phyloP scores from a whole-genome alignment of 768 basidiomycete species.

The Phlebiopsis gigantea region DNA sequence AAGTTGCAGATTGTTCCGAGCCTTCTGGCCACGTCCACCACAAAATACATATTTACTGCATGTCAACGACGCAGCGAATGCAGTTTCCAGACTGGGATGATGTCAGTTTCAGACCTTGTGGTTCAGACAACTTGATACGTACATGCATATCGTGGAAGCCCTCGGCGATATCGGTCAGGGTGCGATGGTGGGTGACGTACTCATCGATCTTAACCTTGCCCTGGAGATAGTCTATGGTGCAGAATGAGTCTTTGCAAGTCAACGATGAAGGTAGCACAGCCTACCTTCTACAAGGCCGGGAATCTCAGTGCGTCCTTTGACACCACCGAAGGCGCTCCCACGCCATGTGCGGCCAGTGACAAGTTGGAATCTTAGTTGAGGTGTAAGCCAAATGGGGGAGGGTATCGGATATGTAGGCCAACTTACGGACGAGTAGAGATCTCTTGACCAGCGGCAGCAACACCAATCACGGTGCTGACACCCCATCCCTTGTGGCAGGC shows the following conservation, averaged over 20 bases:
- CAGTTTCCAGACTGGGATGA: slow-evolving; percentile 66
- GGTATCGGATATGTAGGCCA: neutral
- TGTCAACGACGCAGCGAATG: slow-evolving; percentile 94
- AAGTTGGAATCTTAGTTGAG: slow-evolving; percentile 41
- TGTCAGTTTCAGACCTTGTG: neutral
- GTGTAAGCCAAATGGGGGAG: neutral
- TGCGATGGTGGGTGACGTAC: slow-evolving; percentile 87
- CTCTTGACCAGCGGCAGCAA: slow-evolving; percentile 95
- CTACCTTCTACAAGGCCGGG: slow-evolving; percentile 89
- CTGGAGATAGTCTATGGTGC: slow-evolving; percentile 69
- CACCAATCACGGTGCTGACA: slow-evolving; percentile 91
- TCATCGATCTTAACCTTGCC: slow-evolving; percentile 90
- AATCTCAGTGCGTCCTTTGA: slow-evolving; percentile 94
- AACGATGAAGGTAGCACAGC: too few relatives aligned
- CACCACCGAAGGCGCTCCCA: slow-evolving; percentile 93
- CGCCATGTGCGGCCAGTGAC: slow-evolving; percentile 90
- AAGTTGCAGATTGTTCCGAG: neutral
- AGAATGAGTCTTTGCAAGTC: too few relatives aligned
- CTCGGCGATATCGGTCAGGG: slow-evolving; percentile 69
- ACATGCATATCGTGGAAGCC: slow-evolving; percentile 98
- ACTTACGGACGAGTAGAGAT: slow-evolving; percentile 30
- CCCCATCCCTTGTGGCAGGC: slow-evolving; percentile 99
- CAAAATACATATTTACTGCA: slow-evolving; percentile 32
- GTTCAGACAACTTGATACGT: slow-evolving; percentile 30
- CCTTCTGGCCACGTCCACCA: neutral